Evolutionary conservation across 1,139 yeast genomes (phyloP).

Genomic region (Saccharomycopsis hybrid): DNA sequence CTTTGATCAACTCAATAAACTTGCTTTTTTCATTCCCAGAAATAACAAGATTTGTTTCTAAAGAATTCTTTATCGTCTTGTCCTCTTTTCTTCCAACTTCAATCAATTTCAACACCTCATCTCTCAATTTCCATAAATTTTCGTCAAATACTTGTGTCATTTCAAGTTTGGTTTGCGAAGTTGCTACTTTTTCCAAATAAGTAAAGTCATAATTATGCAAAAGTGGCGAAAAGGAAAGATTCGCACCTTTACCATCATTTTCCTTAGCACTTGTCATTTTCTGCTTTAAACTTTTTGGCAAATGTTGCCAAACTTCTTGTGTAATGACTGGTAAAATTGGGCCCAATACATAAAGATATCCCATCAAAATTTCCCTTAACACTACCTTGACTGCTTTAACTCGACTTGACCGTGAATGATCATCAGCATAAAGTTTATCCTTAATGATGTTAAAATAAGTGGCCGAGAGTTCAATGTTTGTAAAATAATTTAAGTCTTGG

Average conservation of each 20-base stretch:
- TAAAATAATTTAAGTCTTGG: constrained; percentile 59
- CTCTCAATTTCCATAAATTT: constrained; percentile 41
- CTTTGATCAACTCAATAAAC: constrained; percentile 25
- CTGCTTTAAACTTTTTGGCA: constrained; percentile 33
- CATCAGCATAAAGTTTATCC: constrained; percentile 77
- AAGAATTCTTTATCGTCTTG: constrained; percentile 51
- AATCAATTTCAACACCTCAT: constrained; percentile 41
- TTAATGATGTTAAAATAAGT: constrained; percentile 82
- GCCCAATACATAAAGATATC: constrained; percentile 59
- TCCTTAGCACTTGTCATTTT: constrained; percentile 22
- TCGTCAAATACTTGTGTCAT: constrained; percentile 27
- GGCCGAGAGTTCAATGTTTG: constrained; percentile 72
- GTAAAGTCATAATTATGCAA: constrained; percentile 30
- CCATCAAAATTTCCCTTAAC: constrained; percentile 50
- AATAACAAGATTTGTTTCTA: constrained; percentile 51
- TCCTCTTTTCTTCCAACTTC: constrained; percentile 41
- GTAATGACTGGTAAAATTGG: constrained; percentile 81
- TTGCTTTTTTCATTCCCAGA: constrained; percentile 22
- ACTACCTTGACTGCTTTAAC: constrained; percentile 72
- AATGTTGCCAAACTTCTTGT: constrained; percentile 79
- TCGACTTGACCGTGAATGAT: constrained; percentile 33
- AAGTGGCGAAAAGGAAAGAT: constrained; percentile 42
- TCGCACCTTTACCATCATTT: background rate
- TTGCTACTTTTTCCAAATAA: constrained; percentile 34
- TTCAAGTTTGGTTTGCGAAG: constrained; percentile 24